phyloP scores from a whole-genome alignment of 2,329 filamentous ascomycete species.

The Ophiostoma populinum region DNA sequence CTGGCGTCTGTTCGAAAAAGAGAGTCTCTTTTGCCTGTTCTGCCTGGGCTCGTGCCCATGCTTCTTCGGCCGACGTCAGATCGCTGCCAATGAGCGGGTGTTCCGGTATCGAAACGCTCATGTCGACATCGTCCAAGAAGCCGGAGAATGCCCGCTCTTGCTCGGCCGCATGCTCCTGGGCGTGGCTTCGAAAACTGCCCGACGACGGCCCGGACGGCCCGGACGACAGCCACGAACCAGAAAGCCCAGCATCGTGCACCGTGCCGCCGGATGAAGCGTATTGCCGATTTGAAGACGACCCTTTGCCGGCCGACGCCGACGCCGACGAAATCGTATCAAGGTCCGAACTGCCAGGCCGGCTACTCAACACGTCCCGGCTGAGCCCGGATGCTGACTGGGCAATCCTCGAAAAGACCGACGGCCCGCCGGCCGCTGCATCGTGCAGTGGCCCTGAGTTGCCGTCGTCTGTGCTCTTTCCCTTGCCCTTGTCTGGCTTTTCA shows the following conservation, averaged over 20 bases:
- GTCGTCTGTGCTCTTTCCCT: constrained; percentile 4
- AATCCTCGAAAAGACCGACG: constrained; percentile 13
- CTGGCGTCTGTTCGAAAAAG: neutral
- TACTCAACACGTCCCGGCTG: constrained; percentile 12
- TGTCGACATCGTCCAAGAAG: constrained; percentile 17
- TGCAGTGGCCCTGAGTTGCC: neutral
- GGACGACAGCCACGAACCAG: too few species aligned
- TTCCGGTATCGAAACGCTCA: constrained; percentile 4
- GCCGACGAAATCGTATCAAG: constrained; percentile 8
- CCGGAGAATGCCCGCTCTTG: constrained; percentile 21
- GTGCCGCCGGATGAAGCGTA: neutral
- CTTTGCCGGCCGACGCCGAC: neutral
- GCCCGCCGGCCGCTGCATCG: neutral
- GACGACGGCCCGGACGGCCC: neutral
- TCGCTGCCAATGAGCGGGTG: constrained; percentile 3
- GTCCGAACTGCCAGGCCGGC: constrained; percentile 10
- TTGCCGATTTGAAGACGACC: neutral
- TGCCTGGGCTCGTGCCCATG: neutral
- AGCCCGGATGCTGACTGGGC: constrained; percentile 15
- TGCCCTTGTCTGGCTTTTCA: neutral
- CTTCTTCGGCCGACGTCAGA: neutral
- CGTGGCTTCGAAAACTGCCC: constrained; percentile 8
- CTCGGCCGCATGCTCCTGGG: constrained; percentile 14
- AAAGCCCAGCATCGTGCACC: too few species aligned
- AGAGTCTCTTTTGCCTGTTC: neutral